Evolutionary conservation across 495 filamentous ascomycete species (phyloP).

Genomic region (Peziza echinospora): DNA sequence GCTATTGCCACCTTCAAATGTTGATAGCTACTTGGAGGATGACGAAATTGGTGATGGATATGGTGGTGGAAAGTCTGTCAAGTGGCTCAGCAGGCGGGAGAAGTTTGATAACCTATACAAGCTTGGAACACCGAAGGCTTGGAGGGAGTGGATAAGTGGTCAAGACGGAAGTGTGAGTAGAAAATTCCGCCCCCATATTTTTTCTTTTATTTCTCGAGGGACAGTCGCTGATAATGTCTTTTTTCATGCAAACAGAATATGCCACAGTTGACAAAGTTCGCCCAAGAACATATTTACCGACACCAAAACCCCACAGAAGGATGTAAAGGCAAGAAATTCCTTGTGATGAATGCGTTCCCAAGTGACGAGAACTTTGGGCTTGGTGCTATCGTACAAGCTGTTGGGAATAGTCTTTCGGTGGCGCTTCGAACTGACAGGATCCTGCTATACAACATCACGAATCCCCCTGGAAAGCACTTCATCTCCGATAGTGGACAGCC

Average conservation of each 20-base stretch:
- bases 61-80: neutral
- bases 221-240: neutral
- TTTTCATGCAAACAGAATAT: conserved; percentile 3
- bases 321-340: conserved; percentile 3
- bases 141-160: neutral
- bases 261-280: conserved; percentile 11
- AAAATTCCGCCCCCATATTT: neutral
- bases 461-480: conserved; percentile 7
- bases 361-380: conserved; percentile 12
- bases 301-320: conserved; percentile 6
- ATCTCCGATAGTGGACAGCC: neutral
- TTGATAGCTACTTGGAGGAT: neutral
- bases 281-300: conserved; percentile 1
- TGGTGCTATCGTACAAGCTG: conserved; percentile 5
- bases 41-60: neutral
- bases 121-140: conserved; percentile 3
- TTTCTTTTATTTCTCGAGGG: neutral
- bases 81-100: neutral
- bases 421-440: conserved; percentile 7
- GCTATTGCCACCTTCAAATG: neutral
- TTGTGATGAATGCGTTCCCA: conserved; percentile 7
- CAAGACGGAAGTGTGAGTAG: conserved; percentile 4
- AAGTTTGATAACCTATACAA: conserved; percentile 7
- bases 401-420: conserved; percentile 1
- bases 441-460: conserved; percentile 3